Base-by-base conservation (phyloP, 202 grass and related monocot species). In the Carex arenaria region DNA sequence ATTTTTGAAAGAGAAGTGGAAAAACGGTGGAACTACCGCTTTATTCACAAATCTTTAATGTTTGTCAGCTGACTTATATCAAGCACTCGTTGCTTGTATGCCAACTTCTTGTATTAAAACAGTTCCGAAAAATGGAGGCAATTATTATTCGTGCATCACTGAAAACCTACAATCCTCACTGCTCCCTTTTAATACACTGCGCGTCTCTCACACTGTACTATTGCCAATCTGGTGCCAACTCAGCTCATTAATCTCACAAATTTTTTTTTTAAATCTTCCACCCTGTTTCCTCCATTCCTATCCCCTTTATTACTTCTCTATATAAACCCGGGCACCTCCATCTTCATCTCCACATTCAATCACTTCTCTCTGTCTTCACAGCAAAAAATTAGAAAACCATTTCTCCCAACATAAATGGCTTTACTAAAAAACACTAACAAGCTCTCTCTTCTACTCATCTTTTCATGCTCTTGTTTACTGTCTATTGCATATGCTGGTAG, bases 171-270 rank as follows among this genome's bases (percentile, higher is more conserved):
- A 47, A 77, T 78, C 19, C 6, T 61, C 61, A 81, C 79, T 81
- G 79, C 79, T 26, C 18, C 38, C 59, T 66, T 66, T 82, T 82
- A 82, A 65, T 82, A 69, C 80, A 82, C 43, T 69, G 80, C 80
- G 63, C 60, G 64, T 69, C 80, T 82, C 85, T 84, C 62, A 47
- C 86, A 72, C 70, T 85, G 53, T 85, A 19, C 83, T 36, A 38
- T 72, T 77, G 60, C 71, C 72, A 53, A 53, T 84, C 92, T 90
- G 92, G 84, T 65, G 92, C 92, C 92, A 90, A 92, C 89, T 90
- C 85, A 86, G 51, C 18, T 84, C 62, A 85, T 89, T 84, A 79
- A 85, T 71, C 51, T 51, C 62, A 20, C 14, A 9, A n/a, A n/a
- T 60, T 2, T 59, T 0, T 2, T 10, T 28, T 19, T 49, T 32